Conservation (phyloP, 1,139 yeast genomes). For the Hyphopichia khmerensis region DNA sequence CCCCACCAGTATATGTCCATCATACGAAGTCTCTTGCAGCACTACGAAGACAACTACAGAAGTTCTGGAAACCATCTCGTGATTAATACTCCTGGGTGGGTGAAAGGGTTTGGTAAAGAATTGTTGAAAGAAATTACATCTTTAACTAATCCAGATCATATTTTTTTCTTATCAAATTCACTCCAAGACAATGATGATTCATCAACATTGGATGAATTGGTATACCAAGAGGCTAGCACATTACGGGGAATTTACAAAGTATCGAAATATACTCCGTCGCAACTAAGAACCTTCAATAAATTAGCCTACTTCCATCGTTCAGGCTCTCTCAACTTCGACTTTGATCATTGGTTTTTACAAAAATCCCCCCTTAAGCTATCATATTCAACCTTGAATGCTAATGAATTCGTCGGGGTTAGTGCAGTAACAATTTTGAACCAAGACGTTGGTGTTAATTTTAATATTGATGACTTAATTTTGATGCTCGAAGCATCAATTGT, state of each 20-base stretch:
- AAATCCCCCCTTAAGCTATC: conserved; percentile 51
- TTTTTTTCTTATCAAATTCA: conserved; percentile 36
- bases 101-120: conserved; percentile 82
- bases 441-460: conserved; percentile 21
- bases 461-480: conserved; percentile 35
- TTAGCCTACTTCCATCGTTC: conserved; percentile 54
- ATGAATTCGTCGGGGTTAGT: conserved; percentile 29
- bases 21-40: conserved; percentile 40
- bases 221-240: conserved; percentile 13
- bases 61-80: conserved; percentile 46
- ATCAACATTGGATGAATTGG: conserved; percentile 19
- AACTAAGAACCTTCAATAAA: conserved; percentile 50
- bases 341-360: conserved; percentile 44
- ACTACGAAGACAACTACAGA: conserved; percentile 24
- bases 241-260: conserved; percentile 30
- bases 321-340: conserved; percentile 35
- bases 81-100: conserved; percentile 91
- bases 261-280: conserved; percentile 48
- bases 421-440: conserved; percentile 38
- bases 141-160: conserved; percentile 51
- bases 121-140: conserved; percentile 52
- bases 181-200: conserved; percentile 19
- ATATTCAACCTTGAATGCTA: conserved; percentile 20
- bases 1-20: conserved; percentile 57
- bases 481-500: conserved; percentile 57